These are phyloP conservation scores for Solanum hybrid DNA, from an alignment of 305 asterid species.

Conservation along the genomic window DNA sequence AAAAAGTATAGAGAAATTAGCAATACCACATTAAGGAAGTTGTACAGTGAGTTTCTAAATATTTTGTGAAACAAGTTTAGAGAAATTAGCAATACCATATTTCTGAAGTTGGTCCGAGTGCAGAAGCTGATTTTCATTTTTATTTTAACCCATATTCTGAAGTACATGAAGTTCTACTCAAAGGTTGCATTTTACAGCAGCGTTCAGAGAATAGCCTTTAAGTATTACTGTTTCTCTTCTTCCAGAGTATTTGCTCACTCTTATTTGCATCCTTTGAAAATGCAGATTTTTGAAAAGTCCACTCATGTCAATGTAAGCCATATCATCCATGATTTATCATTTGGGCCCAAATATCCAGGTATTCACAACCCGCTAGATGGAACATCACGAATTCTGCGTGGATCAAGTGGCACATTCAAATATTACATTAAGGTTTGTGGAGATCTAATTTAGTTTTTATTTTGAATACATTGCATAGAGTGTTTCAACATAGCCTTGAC, in stretches of 20 bases:
- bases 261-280: background rate
- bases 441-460: background rate
- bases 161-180: background rate
- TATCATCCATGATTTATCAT: conserved; percentile 78
- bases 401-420: conserved; percentile 90
- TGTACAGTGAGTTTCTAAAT: background rate
- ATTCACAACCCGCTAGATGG: conserved; percentile 95
- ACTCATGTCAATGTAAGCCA: conserved; percentile 94
- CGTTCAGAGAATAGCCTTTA: background rate
- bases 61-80: background rate
- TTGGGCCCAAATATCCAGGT: conserved; percentile 97
- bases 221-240: background rate
- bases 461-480: background rate
- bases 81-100: background rate
- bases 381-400: conserved; percentile 68
- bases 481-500: background rate
- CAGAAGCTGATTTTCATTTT: background rate
- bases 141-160: background rate
- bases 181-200: background rate
- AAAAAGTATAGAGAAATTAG: background rate
- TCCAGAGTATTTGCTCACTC: background rate
- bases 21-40: background rate
- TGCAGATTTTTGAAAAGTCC: conserved; percentile 80
- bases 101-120: background rate
- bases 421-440: conserved; percentile 83